Evolutionary conservation across 257 asterid species (phyloP), one percentile per base, ranked within the genome.

Genomic region (Orobanche coerulescens): DNA sequence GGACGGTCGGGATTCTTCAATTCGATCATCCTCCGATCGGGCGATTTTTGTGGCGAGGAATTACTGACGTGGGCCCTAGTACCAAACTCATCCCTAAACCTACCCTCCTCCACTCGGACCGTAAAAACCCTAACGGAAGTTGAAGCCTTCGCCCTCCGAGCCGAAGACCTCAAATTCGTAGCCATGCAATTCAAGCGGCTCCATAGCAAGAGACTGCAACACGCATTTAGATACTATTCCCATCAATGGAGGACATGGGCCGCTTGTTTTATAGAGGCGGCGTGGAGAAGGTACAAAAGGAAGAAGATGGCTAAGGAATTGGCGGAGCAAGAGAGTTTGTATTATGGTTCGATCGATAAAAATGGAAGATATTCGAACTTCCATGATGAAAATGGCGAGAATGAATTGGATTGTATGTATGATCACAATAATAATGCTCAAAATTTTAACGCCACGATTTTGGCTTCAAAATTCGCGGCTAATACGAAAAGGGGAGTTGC

Each of bases 191-290:
- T 92, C 40, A 88, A 92, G 69, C 87, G 91, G 37, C 95, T 92
- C 19, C 93, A 88, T 59, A 92, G 97, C 86, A 86, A 78, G 95
- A 88, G 83, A 64, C 87, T 88, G 12, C 98, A 92, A 73, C 97
- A 86, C 25, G 98, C 97, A 2, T 92, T 92, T 52, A 74, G 98
- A 70, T 88, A 86, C 81, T 86, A 88, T 63, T 92, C 98, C 10
- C 93, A 87, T 15, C 98, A 92, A 28, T 88, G 97, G 98, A 74
- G 98, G 64, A 83, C 95, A 16, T 88, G 98, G 98, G 90, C 88
- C 14, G 75, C 98, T 39, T 92, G 95, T 59, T 86, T 62, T 37
- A 15, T 92, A n/a, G 91, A 88, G 70, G 75, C 84, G 0, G 95
- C 89, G 0, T 88, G 96, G 96, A 81, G 98, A 62, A 74, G 94